Conservation (phyloP, 495 filamentous ascomycete genomes). For the Talaromyces proteolyticus region DNA sequence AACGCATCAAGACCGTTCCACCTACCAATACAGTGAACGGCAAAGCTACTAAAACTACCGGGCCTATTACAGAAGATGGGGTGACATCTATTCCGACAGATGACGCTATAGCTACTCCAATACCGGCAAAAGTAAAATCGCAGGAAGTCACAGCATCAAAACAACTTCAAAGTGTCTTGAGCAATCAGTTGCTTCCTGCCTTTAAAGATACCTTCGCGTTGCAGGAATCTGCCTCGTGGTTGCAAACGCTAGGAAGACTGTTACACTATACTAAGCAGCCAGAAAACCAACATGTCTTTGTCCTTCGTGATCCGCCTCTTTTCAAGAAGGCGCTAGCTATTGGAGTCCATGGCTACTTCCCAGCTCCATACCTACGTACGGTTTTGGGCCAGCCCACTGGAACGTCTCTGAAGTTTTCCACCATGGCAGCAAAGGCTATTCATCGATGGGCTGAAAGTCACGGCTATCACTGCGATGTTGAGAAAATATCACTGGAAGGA, state of each 20-base stretch:
- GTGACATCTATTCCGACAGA: slow-evolving; percentile 27
- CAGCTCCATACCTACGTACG: slow-evolving; percentile 73
- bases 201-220: slow-evolving; percentile 63
- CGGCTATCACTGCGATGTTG: slow-evolving; percentile 62
- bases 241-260: slow-evolving; percentile 64
- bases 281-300: slow-evolving; percentile 61
- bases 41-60: not conserved
- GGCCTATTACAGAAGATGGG: slow-evolving; percentile 33
- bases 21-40: not conserved
- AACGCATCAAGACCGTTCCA: slow-evolving; percentile 9
- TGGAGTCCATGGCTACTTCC: slow-evolving; percentile 92
- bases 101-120: slow-evolving; percentile 21
- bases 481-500: slow-evolving; percentile 93
- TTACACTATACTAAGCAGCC: slow-evolving; percentile 56
- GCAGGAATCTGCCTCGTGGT: slow-evolving; percentile 61
- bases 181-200: slow-evolving; percentile 63
- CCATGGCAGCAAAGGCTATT: slow-evolving; percentile 78
- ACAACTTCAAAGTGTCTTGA: slow-evolving; percentile 36
- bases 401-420: slow-evolving; percentile 90
- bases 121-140: slow-evolving; percentile 20
- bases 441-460: slow-evolving; percentile 69
- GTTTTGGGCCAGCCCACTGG: slow-evolving; percentile 93
- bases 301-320: slow-evolving; percentile 61
- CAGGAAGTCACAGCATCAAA: slow-evolving; percentile 36
- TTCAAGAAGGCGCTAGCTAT: slow-evolving; percentile 85